phyloP scores from a whole-genome alignment of 257 asterid genomes.

The Knoxia roxburghii region DNA sequence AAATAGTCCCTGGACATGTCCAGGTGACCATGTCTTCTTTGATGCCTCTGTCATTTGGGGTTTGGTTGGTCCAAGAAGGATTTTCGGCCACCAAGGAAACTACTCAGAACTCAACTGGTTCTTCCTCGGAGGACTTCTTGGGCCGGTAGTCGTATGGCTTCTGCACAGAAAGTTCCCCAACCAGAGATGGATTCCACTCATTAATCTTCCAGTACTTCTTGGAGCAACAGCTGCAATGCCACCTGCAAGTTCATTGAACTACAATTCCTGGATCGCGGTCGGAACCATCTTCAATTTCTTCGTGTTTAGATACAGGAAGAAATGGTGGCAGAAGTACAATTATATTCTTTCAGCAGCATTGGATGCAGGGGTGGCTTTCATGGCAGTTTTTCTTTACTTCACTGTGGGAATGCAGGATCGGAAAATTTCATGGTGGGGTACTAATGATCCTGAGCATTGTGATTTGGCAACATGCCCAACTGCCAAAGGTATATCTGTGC shows the following conservation, averaged over 20 bases:
- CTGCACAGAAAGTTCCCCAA: constrained; percentile 42
- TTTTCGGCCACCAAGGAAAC: constrained; percentile 54
- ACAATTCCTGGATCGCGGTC: constrained; percentile 54
- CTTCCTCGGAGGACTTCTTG: constrained; percentile 51
- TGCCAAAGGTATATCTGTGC: constrained; percentile 49
- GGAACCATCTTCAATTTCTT: constrained; percentile 61
- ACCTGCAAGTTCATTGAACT: constrained; percentile 60
- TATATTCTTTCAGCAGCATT: constrained; percentile 62
- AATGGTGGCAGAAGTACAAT: constrained; percentile 77
- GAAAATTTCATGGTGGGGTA: constrained; percentile 57
- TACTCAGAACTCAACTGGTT: constrained; percentile 62
- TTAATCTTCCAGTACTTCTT: constrained; percentile 66
- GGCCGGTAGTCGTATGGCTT: constrained; percentile 53
- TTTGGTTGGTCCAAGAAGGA: constrained; percentile 51
- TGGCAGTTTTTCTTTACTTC: constrained; percentile 61
- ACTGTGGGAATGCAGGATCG: constrained; percentile 37
- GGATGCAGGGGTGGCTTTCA: constrained; percentile 79
- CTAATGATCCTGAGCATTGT: constrained; percentile 54
- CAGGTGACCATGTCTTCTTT: constrained; percentile 52
- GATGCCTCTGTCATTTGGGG: constrained; percentile 86
- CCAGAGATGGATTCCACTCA: constrained; percentile 52
- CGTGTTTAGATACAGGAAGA: constrained; percentile 56
- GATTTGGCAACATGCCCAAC: constrained; percentile 63
- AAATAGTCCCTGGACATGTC: constrained; percentile 75
- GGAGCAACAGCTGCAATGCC: constrained; percentile 68